Base-by-base conservation (phyloP, 139 green algal genomes). In the Yamagishiella unicocca region DNA sequence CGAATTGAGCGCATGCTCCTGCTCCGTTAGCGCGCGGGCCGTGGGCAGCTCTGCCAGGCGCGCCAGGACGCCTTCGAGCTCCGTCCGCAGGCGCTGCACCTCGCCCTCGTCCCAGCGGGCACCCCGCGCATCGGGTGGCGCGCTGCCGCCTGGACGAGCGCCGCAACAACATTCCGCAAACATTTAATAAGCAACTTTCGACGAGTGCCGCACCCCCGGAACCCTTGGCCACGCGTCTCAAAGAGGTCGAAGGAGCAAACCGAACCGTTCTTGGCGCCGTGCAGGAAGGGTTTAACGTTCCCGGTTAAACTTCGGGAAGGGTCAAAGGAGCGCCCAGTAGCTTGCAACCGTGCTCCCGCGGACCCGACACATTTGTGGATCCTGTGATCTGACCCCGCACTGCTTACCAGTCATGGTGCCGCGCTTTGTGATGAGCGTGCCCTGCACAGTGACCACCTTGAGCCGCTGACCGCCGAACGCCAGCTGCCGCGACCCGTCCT, bases 401-500 rank as follows among this genome's bases (percentile, higher is more conserved):
- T n/a, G n/a, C 37, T 90, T 94, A 53, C 96, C 96, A 0, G 96
- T 98, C 85, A 99, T 96, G 66, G 90, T 90, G 64, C 96, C 96
- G n/a, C 64, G 88, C 87, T 96, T 97, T 83, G 92, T 90, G 82
- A 99, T 96, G 35, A 98, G 89, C 1, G 96, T 99, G 50, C 98
- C 98, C 84, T 99, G 96, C 53, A 96, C 38, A 22, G 93, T 97
- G 94, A 91, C 87, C 72, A 91, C 93, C 93, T 97, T 97, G 84
- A 96, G 94, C 2, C 83, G 54, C 90, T 93, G 64, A 73, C 58
- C 83, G 25, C 75, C 37, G 83, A 94, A 98, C 9, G 94, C 95
- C 70, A 99, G 90, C 31, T 80, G 21, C 50, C 91, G 94, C 5
- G 96, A 97, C 89, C 98, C 95, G 29, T 97, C 89, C 35, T 96